These are phyloP conservation scores for Mediolabrus comicus DNA, from an alignment of 108 stramenopile species.

Conservation along the genomic window DNA sequence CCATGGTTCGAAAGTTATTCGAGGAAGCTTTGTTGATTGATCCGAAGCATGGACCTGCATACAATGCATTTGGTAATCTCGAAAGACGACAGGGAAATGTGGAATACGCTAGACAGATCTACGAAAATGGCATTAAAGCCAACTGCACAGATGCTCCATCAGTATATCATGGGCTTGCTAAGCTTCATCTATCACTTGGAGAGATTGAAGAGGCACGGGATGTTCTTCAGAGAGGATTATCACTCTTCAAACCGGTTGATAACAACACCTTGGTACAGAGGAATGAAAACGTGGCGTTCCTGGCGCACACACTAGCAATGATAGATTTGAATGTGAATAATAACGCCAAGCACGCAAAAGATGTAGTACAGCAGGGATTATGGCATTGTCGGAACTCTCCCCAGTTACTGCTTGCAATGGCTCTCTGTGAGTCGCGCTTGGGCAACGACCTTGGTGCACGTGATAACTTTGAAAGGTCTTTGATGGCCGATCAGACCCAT, in stretches of 20 bases:
- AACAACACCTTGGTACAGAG: conserved; percentile 25
- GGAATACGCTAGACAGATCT: conserved; percentile 58
- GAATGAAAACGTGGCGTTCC: conserved; percentile 66
- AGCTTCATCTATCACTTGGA: conserved; percentile 73
- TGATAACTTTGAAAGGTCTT: conserved; percentile 61
- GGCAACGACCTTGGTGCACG: conserved; percentile 73
- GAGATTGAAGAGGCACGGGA: conserved; percentile 63
- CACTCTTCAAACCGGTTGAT: conserved; percentile 48
- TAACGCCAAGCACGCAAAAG: conserved; percentile 48
- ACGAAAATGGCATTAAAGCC: conserved; percentile 68
- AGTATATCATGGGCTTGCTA: conserved; percentile 83
- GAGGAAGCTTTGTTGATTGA: conserved; percentile 77
- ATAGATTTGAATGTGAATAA: conserved; percentile 75
- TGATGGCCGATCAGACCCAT: conserved; percentile 60
- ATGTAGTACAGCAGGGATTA: conserved; percentile 65
- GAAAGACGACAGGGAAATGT: conserved; percentile 60
- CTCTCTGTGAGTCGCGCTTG: conserved; percentile 71
- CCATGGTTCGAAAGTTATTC: conserved; percentile 57
- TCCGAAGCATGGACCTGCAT: conserved; percentile 82
- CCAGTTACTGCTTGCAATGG: conserved; percentile 74
- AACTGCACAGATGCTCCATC: conserved; percentile 76
- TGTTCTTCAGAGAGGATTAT: conserved; percentile 58
- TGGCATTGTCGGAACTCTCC: conserved; percentile 66
- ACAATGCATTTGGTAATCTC: conserved; percentile 79
- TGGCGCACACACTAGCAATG: conserved; percentile 85